Base-by-base conservation (phyloP, 164 flowering plant species). In the Stephania cephalantha region DNA sequence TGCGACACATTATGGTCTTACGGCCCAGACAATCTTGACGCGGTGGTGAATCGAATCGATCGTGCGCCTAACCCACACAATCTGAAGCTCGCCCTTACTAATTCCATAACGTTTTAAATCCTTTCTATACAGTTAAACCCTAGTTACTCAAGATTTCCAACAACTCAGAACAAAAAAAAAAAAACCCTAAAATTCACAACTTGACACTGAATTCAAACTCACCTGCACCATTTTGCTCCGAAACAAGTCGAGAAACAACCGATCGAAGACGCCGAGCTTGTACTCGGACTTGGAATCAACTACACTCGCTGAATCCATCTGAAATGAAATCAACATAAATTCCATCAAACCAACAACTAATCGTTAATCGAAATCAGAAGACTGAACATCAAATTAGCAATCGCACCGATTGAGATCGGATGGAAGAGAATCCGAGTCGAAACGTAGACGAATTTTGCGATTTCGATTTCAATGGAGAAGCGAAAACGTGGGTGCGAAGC, bases 151-250 rank as follows among this genome's bases (percentile, higher is more conserved):
- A 25, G 25, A 25, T 25, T 25, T 25, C 25, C 25, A 25, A 25
- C 25, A 25, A 25, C 25, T 0, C 25, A 25, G 25, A 25, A 25
- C 25, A 35, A 35, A 0, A 35, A 35, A 35, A 35, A 35, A 35
- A 35, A 35, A 35, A 35, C 2, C 42, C 42, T 35, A 35, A 35
- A 35, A 35, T 2, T 35, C 3, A 35, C 42, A 35, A 35, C 4
- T 35, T 35, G 2, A 35, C 64, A 15, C 20, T 13, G 42, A 35
- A 66, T 48, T 35, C 48, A 10, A 74, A 65, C 79, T 70, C 75
- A 90, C 98, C 91, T 88, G 67, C 5, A 82, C 95, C 91, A 94
- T 79, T 83, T 87, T 94, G 70, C 74, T 82, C 25, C 97, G 85
- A 61, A 94, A 94, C 75, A 86, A 76, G 46, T 77, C 76, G 79